A percentile compares a stretch with the other conserved stretches of the same genome.
Evolutionary conservation across 768 basidiomycete species (phyloP).

Genomic region (Auricularia cornea): DNA sequence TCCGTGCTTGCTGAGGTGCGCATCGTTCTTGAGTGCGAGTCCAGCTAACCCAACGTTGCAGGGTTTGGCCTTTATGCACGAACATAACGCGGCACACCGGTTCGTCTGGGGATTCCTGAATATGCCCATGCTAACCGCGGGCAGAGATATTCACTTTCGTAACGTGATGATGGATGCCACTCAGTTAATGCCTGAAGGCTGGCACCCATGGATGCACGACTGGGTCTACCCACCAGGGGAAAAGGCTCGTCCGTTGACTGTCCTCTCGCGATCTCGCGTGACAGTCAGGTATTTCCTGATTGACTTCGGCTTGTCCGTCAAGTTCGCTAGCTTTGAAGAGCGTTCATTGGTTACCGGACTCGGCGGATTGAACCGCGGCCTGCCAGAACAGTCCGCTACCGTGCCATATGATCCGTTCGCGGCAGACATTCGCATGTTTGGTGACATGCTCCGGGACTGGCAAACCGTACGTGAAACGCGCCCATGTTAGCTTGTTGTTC

Average conservation of each 20-base stretch:
- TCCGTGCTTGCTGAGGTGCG: neutral
- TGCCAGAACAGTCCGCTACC: neutral
- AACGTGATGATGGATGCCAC: neutral
- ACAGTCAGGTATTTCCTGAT: neutral
- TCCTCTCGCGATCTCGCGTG: neutral
- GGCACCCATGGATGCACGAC: neutral
- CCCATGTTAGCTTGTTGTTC: constrained; percentile 5
- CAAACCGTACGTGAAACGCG: neutral
- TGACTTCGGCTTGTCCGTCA: neutral
- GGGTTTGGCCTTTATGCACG: neutral
- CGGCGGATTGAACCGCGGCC: neutral
- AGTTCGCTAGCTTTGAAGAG: neutral
- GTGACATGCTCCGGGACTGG: neutral
- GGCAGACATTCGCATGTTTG: neutral
- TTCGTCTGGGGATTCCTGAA: neutral
- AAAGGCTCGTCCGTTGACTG: neutral
- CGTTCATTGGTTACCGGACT: neutral
- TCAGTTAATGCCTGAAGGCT: neutral
- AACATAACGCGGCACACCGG: neutral
- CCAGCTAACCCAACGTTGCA: neutral
- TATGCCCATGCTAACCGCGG: too few species aligned
- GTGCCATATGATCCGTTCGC: neutral
- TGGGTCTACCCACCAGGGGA: neutral
- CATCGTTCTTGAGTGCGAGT: neutral
- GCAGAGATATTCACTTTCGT: neutral